A percentile compares a stretch with the other conserved stretches of the same genome.
Conservation (phyloP, 805 yeast genomes). For the Sungouiella blattae region DNA sequence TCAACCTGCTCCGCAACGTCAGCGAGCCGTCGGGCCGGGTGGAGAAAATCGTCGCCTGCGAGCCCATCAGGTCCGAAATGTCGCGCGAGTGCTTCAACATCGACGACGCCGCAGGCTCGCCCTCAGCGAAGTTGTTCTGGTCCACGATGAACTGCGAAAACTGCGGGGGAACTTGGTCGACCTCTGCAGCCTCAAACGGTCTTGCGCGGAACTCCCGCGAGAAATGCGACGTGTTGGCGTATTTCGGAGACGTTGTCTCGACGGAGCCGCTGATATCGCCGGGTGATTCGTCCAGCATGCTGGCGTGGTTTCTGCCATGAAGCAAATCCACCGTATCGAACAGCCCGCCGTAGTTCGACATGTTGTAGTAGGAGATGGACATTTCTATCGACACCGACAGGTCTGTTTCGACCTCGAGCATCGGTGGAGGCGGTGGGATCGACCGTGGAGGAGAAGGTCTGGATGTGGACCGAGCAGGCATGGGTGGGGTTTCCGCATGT, state of each 20-base stretch:
- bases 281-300: no score
- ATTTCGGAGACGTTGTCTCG: slow-evolving; percentile 20
- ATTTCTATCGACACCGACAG: slow-evolving; percentile 8
- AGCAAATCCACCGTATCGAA: slow-evolving; percentile 12
- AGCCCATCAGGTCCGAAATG: slow-evolving; percentile 37
- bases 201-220: neutral
- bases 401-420: slow-evolving; percentile 7
- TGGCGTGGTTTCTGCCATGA: slow-evolving; percentile 13
- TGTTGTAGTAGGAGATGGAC: slow-evolving; percentile 9
- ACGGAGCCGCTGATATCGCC: slow-evolving; percentile 22
- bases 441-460: neutral
- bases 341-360: slow-evolving; percentile 12
- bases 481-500: no score
- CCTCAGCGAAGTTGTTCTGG: slow-evolving; percentile 19
- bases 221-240: slow-evolving; percentile 25
- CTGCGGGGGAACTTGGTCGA: slow-evolving; percentile 37
- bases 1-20: neutral
- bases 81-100: slow-evolving; percentile 14
- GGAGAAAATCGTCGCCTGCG: slow-evolving; percentile 45
- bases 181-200: slow-evolving; percentile 1
- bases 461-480: no score
- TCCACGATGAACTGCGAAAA: slow-evolving; percentile 39
- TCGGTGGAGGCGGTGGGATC: neutral
- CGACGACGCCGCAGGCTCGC: neutral
- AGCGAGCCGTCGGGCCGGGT: slow-evolving; percentile 24